Evolutionary conservation across 148 eudicot species (phyloP).

Genomic region (Diospyros lotus): DNA sequence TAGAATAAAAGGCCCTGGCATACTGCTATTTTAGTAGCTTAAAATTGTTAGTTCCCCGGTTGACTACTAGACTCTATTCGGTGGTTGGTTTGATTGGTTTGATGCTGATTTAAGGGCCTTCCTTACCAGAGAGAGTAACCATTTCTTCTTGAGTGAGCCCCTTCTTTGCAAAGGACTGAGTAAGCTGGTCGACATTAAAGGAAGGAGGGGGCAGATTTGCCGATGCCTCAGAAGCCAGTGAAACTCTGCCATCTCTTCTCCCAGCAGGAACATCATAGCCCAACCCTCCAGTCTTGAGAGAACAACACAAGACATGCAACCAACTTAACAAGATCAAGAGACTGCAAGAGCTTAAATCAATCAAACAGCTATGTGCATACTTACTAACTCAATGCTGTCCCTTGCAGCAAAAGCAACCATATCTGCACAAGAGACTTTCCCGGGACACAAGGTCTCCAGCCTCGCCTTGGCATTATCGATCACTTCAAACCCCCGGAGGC

Average conservation of each 20-base stretch:
- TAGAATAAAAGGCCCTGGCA: no score
- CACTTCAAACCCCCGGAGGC: slow-evolving; percentile 74
- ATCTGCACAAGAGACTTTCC: slow-evolving; percentile 78
- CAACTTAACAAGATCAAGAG: no score
- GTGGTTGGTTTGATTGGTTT: no score
- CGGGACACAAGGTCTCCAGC: slow-evolving; percentile 53
- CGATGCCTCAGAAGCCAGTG: slow-evolving; percentile 33
- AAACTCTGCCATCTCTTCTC: slow-evolving; percentile 66
- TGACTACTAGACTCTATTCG: no score
- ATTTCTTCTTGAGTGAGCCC: slow-evolving; percentile 76
- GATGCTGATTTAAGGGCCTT: no score
- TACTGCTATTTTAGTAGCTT: no score
- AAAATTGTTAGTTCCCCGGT: no score
- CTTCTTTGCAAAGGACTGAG: slow-evolving; percentile 48
- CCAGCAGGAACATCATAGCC: slow-evolving; percentile 78
- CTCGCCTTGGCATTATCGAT: slow-evolving; percentile 69
- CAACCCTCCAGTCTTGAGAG: slow-evolving; percentile 55
- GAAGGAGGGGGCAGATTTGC: slow-evolving; percentile 46
- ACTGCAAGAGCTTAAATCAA: not conserved
- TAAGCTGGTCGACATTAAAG: slow-evolving; percentile 42
- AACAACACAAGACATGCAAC: no score
- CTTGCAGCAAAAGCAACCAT: slow-evolving; percentile 83
- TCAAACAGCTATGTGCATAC: not conserved
- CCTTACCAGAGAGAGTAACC: slow-evolving; percentile 74
- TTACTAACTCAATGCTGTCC: slow-evolving; percentile 58